A percentile compares a stretch with the other conserved stretches of the same genome.
phyloP scores from a whole-genome alignment of 345 rosid species.

The Ailanthus altissimus region DNA sequence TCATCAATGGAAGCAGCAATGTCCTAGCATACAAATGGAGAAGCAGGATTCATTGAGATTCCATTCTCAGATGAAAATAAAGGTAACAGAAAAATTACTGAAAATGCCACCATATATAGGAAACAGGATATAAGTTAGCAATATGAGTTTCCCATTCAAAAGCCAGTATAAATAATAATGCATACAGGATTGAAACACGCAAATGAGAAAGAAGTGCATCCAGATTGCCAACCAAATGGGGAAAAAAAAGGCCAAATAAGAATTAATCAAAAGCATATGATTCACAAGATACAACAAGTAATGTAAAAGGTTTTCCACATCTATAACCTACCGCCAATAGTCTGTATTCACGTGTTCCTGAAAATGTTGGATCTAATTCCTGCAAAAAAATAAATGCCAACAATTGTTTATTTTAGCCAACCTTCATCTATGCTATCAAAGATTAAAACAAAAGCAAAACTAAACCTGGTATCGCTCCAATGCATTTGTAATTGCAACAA shows the following conservation, averaged over 20 bases:
- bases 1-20: conserved; percentile 87
- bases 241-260: background rate
- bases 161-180: background rate
- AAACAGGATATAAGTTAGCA: background rate
- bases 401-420: conserved; percentile 17
- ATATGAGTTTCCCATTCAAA: background rate
- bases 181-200: background rate
- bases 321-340: conserved; percentile 54
- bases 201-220: background rate
- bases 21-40: conserved; percentile 47
- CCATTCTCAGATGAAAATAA: background rate
- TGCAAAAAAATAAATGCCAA: conserved; percentile 37
- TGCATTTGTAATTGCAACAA: conserved; percentile 84
- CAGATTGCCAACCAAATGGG: background rate
- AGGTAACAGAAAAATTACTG: background rate
- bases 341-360: conserved; percentile 88
- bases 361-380: conserved; percentile 95
- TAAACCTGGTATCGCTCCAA: conserved; percentile 89
- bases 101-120: background rate
- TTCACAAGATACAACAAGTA: background rate
- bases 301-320: background rate
- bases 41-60: conserved; percentile 13
- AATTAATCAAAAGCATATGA: background rate
- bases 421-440: background rate
- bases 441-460: conserved; percentile 23